These are phyloP conservation scores for Zalerion maritima DNA, from an alignment of 495 filamentous ascomycete genomes.

Conservation along the genomic window DNA sequence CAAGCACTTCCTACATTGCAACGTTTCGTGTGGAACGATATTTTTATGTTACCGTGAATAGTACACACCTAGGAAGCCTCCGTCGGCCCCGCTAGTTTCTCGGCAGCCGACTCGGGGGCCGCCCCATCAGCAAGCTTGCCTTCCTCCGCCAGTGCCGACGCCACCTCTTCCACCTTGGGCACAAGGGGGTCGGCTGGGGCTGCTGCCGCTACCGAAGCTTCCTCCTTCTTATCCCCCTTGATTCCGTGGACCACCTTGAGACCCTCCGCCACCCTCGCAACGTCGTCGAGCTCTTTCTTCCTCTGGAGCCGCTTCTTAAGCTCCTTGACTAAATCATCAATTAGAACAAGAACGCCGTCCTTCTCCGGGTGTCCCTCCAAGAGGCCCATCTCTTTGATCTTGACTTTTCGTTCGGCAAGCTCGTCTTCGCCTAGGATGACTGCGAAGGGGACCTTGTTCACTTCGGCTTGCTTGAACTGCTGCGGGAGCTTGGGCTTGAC, in stretches of 20 bases:
- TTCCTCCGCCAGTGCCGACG: constrained; percentile 5
- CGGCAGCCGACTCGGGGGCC: constrained; percentile 4
- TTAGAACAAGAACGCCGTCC: constrained; percentile 58
- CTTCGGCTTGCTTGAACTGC: constrained; percentile 72
- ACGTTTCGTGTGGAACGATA: too few species aligned
- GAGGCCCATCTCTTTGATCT: constrained; percentile 74
- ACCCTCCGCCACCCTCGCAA: constrained; percentile 21
- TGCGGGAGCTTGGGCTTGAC: constrained; percentile 61
- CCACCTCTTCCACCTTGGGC: too few species aligned
- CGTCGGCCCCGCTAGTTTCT: too few species aligned
- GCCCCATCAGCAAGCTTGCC: constrained; percentile 5
- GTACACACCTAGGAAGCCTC: too few species aligned
- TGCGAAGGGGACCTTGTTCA: constrained; percentile 53
- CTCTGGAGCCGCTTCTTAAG: constrained; percentile 26
- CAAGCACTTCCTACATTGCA: too few species aligned
- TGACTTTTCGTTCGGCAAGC: constrained; percentile 56
- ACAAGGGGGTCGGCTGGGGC: too few species aligned
- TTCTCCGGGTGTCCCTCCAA: constrained; percentile 71
- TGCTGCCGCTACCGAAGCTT: neutral
- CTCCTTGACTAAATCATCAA: constrained; percentile 45
- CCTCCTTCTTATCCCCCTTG: constrained; percentile 15
- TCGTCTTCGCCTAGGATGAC: constrained; percentile 75
- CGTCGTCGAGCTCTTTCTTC: constrained; percentile 23
- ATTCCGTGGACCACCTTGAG: constrained; percentile 23
- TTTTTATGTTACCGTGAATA: too few species aligned